Evolutionary conservation across 257 asterid genomes (phyloP), one percentile per base, ranked within the genome.

Genomic region (Penstemon eatonii): DNA sequence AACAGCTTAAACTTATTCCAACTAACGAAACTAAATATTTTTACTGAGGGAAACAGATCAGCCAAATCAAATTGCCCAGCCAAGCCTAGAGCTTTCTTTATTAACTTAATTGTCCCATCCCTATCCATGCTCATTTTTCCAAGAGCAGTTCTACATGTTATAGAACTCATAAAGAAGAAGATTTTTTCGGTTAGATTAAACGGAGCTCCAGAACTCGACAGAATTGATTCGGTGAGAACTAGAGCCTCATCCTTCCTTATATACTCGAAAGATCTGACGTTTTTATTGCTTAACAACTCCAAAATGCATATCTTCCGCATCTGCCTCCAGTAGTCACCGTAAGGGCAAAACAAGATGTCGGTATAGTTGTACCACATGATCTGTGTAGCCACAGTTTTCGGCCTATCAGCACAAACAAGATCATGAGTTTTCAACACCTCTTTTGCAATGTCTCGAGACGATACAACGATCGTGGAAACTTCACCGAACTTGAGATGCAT

Each of bases 401-500:
- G 84, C 66, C 79, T 71, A 18, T 73, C 73, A 0, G 86, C 82
- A 53, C 76, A 79, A 3, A 75, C 73, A 1, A 59, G 68, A 15
- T 79, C 86, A 3, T 79, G 76, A 63, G 74, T 71, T 67, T 70
- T 76, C 12, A 82, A 60, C 44, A 82, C 58, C 37, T 57, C 49
- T 56, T 60, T 54, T 1, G 83, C 83, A 36, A 44, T 64, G n/a
- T 79, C 71, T 0, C 69, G 58, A 8, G 80, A 79, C 33, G 78
- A 71, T 40, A 79, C 15, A 6, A 76, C 47, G 3, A 79, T 9
- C 0, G 75, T 4, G 2, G 67, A 60, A 25, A 80, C 66, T 68
- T 75, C 73, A 10, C 80, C 80, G 3, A 79, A 67, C 60, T 75
- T 18, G 4, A 79, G 81, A 66, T 79, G 76, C 68, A 79, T 65